Percentiles rank a stretch among this genome's conserved stretches.
Evolutionary conservation across 2,329 filamentous ascomycete species (phyloP).

Genomic region (Oidium heveae): DNA sequence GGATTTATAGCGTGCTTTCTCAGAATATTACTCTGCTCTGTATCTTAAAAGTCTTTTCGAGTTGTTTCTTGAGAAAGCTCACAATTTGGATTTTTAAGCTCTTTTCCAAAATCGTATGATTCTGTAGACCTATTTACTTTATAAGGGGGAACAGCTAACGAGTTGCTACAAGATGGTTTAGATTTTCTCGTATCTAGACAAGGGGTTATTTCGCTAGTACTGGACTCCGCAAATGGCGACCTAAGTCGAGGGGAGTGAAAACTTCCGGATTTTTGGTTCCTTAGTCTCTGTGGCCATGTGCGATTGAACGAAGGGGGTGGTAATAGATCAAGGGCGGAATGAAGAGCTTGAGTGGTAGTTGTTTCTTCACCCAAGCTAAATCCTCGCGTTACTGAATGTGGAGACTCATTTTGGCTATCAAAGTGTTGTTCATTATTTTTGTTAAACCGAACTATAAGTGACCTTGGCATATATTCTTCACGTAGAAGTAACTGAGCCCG

Average conservation of each 20-base stretch:
- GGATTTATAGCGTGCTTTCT: neutral
- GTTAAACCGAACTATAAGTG: conserved; percentile 8
- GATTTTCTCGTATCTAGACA: conserved; percentile 23
- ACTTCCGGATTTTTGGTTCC: conserved; percentile 14
- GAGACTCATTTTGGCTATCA: conserved; percentile 7
- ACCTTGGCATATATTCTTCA: conserved; percentile 8
- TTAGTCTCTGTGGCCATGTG: conserved; percentile 9
- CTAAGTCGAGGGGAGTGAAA: conserved; percentile 20
- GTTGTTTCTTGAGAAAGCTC: conserved; percentile 11
- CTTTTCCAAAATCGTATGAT: conserved; percentile 11
- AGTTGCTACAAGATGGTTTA: conserved; percentile 14
- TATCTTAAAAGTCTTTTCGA: too few relatives aligned
- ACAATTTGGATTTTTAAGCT: conserved; percentile 9
- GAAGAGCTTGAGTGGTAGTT: conserved; percentile 5
- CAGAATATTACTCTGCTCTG: conserved; percentile 8
- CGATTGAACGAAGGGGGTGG: conserved; percentile 1
- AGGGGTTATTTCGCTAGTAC: conserved; percentile 33
- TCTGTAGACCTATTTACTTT: conserved; percentile 16
- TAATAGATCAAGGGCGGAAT: conserved; percentile 5
- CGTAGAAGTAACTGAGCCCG: conserved; percentile 11
- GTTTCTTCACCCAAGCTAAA: conserved; percentile 14
- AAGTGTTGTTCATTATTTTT: conserved; percentile 13
- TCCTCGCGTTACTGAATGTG: conserved; percentile 12
- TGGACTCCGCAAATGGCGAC: conserved; percentile 28
- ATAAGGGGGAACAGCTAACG: conserved; percentile 33